These are phyloP conservation scores for Malassezia equina DNA, from an alignment of 1,284 basidiomycete genomes.

Conservation along the genomic window DNA sequence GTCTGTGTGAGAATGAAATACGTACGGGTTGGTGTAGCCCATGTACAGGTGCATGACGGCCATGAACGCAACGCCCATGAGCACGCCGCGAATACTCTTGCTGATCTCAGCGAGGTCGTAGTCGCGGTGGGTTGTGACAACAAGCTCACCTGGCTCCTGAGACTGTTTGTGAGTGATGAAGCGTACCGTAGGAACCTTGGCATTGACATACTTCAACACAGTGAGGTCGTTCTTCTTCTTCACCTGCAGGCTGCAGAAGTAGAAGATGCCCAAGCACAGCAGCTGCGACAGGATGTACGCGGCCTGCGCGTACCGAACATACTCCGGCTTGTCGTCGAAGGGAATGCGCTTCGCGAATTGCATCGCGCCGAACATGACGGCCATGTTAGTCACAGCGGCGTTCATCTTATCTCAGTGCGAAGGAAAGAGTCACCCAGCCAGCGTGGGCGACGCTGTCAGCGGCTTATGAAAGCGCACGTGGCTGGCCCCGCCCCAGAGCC, in stretches of 20 bases:
- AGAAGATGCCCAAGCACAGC: slow-evolving; percentile 63
- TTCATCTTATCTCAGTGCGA: slow-evolving; percentile 8
- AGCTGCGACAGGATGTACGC: slow-evolving; percentile 70
- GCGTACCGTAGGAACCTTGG: slow-evolving; percentile 44
- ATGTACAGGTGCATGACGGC: slow-evolving; percentile 47
- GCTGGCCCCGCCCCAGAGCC: not conserved
- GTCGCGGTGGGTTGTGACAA: slow-evolving; percentile 84
- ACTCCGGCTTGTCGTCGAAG: slow-evolving; percentile 70
- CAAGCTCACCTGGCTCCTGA: slow-evolving; percentile 64
- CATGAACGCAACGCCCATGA: slow-evolving; percentile 49
- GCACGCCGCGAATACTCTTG: slow-evolving; percentile 61
- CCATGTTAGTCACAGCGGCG: slow-evolving; percentile 19
- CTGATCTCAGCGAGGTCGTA: slow-evolving; percentile 81
- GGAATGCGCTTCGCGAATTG: slow-evolving; percentile 76
- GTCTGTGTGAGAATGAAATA: not conserved
- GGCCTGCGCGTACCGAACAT: slow-evolving; percentile 70
- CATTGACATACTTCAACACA: slow-evolving; percentile 73
- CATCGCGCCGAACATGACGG: slow-evolving; percentile 43
- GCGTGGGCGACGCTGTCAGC: not conserved
- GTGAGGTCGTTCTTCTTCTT: slow-evolving; percentile 90
- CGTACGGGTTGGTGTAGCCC: slow-evolving; percentile 46
- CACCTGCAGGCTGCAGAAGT: slow-evolving; percentile 60
- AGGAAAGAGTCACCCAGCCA: not conserved
- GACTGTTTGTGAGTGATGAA: slow-evolving; percentile 39
- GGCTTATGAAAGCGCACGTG: slow-evolving; percentile 6